Evolutionary conservation across 257 asterid species (phyloP), one percentile per base, ranked within the genome.

Genomic region (Capsicum baccatum): DNA sequence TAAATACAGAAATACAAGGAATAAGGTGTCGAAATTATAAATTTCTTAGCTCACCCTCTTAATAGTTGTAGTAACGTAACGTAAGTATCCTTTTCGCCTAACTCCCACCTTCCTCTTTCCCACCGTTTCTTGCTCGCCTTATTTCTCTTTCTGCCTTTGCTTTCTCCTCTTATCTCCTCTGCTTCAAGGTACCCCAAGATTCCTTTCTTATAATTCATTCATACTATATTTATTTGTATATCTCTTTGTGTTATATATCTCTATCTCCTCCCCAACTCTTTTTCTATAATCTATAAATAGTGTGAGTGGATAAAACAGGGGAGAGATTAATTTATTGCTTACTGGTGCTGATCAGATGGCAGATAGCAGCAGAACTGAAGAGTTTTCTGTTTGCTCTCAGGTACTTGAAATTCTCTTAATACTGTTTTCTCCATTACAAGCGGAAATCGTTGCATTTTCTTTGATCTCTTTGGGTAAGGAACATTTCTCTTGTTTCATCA

Each of bases 81-180:
- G 57, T 74, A 52, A 52, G 5, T 12, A 12, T 21, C 48, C 14
- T 83, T 58, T 64, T 21, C 56, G 26, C 79, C 79, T n/a, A 47
- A 79, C 84, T 21, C 82, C 68, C 19, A 68, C 47, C 79, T 82
- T 12, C 84, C 74, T 52, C 19, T 62, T 19, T 62, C 47, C 59
- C 52, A 56, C 74, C 14, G 57, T 63, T 85, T 55, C 87, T 79
- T 39, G 55, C 48, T 70, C 35, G 55, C 84, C 71, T 60, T 66
- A 35, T 73, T 83, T 67, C 79, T 66, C 55, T 37, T 80, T 81
- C 83, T 86, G 54, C 86, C 82, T 87, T 88, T 86, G 87, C 92
- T 89, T 89, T 87, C 90, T 85, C 85, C 91, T 87, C 83, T 83
- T 67, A 85, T 91, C 88, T 90, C 90, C 94, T 90, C 92, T 85